A percentile compares a stretch with the other conserved stretches of the same genome.
Conservation (phyloP, 305 asterid genomes). For the Fraxinus latifolia region DNA sequence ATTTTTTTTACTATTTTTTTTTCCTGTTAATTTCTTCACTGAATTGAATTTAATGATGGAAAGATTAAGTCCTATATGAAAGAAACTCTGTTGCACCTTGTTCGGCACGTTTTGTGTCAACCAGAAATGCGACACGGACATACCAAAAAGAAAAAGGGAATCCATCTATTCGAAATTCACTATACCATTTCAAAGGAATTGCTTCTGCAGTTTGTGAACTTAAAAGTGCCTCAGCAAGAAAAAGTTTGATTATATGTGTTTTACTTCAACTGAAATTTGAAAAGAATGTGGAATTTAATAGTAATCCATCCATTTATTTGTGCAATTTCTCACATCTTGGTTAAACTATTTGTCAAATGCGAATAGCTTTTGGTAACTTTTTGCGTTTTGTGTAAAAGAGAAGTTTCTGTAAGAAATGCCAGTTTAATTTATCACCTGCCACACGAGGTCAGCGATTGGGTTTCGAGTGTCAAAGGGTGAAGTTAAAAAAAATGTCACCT, state of each 20-base stretch:
- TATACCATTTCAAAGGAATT: background rate
- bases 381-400: background rate
- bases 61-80: background rate
- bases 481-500: background rate
- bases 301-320: background rate
- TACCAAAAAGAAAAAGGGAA: background rate
- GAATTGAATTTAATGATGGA: background rate
- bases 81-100: background rate
- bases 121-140: background rate
- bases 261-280: conserved; percentile 1
- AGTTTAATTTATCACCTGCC: background rate
- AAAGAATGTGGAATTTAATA: background rate
- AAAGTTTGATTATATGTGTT: background rate
- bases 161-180: background rate
- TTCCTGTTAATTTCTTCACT: background rate
- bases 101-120: background rate
- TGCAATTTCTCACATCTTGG: background rate
- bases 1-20: background rate
- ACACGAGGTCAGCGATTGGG: background rate
- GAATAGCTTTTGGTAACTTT: background rate
- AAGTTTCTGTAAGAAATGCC: background rate
- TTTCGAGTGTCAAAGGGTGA: background rate
- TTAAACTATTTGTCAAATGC: background rate
- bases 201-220: background rate
- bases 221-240: background rate